These are phyloP conservation scores for Passalora sequoiae DNA, from an alignment of 2,329 filamentous ascomycete species.

Conservation along the genomic window DNA sequence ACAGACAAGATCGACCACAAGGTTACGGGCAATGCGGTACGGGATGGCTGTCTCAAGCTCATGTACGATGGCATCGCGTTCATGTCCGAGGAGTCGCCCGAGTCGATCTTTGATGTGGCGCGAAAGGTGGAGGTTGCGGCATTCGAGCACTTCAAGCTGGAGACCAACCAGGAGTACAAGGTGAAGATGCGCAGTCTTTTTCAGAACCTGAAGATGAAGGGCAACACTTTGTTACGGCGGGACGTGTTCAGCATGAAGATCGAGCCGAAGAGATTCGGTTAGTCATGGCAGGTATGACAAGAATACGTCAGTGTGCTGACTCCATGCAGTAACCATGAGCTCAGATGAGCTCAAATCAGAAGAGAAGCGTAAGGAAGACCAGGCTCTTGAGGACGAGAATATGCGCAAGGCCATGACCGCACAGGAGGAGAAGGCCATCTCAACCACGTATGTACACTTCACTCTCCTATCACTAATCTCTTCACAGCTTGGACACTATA, in stretches of 20 bases:
- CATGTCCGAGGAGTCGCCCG: slow-evolving; percentile 57
- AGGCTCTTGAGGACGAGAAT: slow-evolving; percentile 78
- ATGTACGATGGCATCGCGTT: slow-evolving; percentile 88
- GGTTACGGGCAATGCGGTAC: slow-evolving; percentile 66
- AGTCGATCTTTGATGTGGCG: slow-evolving; percentile 61
- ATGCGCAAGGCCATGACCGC: slow-evolving; percentile 97
- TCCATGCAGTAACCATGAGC: slow-evolving; percentile 63
- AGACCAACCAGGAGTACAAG: slow-evolving; percentile 69
- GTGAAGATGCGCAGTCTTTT: slow-evolving; percentile 87
- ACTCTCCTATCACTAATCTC: background rate
- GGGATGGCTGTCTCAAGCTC: slow-evolving; percentile 82
- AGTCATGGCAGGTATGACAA: background rate
- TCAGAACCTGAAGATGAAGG: slow-evolving; percentile 90
- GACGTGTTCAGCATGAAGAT: slow-evolving; percentile 74
- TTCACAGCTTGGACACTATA: background rate
- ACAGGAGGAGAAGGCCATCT: slow-evolving; percentile 81
- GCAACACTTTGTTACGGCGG: slow-evolving; percentile 70
- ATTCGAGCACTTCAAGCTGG: slow-evolving; percentile 63
- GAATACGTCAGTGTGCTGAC: slow-evolving; percentile 6
- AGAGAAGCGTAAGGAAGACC: slow-evolving; percentile 70
- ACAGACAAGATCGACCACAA: slow-evolving; percentile 74
- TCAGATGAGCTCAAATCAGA: slow-evolving; percentile 87
- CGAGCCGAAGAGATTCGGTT: slow-evolving; percentile 58
- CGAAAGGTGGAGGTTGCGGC: slow-evolving; percentile 74
- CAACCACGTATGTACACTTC: slow-evolving; percentile 28